phyloP scores from a whole-genome alignment of 805 yeast genomes.

The Danielia oregonensis region DNA sequence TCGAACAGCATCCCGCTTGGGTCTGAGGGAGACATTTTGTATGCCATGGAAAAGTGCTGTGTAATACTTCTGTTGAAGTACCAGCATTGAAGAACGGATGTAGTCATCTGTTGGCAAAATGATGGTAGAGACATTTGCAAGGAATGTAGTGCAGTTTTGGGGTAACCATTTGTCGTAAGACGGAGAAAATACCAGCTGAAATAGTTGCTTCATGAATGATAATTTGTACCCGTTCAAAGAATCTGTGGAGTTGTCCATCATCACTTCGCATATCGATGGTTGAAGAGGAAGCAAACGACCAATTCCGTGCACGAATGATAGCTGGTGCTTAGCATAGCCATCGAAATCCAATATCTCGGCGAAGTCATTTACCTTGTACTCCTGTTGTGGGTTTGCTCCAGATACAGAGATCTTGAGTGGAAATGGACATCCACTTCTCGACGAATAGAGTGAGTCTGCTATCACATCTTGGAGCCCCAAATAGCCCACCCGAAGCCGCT shows the following conservation, averaged over 20 bases:
- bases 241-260: slow-evolving; percentile 16
- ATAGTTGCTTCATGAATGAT: slow-evolving; percentile 24
- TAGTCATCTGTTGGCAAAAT: slow-evolving; percentile 33
- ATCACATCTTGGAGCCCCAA: slow-evolving; percentile 22
- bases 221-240: slow-evolving; percentile 20
- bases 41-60: slow-evolving; percentile 21
- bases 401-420: slow-evolving; percentile 6
- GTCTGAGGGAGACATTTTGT: slow-evolving; percentile 11
- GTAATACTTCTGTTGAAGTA: slow-evolving; percentile 26
- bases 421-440: slow-evolving; percentile 4
- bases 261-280: slow-evolving; percentile 32
- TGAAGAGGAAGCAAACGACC: slow-evolving; percentile 40
- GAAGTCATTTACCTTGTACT: slow-evolving; percentile 38
- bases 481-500: slow-evolving; percentile 29
- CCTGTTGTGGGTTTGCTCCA: not conserved
- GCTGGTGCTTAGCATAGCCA: slow-evolving; percentile 55
- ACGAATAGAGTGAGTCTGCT: slow-evolving; percentile 27
- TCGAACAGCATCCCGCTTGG: slow-evolving; percentile 28
- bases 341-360: slow-evolving; percentile 56
- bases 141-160: slow-evolving; percentile 27
- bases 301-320: slow-evolving; percentile 66
- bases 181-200: slow-evolving; percentile 23
- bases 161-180: not conserved
- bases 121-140: slow-evolving; percentile 24
- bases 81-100: slow-evolving; percentile 23